Conservation (phyloP, 495 filamentous ascomycete genomes). For the Xylaria curta region DNA sequence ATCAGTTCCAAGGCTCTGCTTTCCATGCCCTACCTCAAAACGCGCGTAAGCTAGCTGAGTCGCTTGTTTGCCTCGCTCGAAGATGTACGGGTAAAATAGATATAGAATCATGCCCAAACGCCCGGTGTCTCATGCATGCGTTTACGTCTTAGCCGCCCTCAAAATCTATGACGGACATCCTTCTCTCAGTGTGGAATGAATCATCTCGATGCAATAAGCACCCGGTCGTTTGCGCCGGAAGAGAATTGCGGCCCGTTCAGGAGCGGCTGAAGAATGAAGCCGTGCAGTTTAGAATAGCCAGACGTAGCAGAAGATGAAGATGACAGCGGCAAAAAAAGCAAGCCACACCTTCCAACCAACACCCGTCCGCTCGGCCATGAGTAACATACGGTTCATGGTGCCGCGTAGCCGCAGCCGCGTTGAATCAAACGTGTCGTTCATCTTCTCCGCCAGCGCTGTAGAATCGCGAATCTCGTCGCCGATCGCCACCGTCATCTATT, state of each 20-base stretch:
- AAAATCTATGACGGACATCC: constrained; percentile 15
- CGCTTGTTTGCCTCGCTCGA: constrained; percentile 6
- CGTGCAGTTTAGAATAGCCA: constrained; percentile 71
- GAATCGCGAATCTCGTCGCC: constrained; percentile 93
- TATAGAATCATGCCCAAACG: constrained; percentile 33
- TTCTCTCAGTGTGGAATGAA: background rate
- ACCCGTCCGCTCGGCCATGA: constrained; percentile 93
- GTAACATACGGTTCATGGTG: constrained; percentile 95
- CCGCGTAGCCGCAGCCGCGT: constrained; percentile 79
- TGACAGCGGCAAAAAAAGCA: constrained; percentile 80
- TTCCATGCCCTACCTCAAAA: background rate
- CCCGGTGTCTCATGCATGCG: constrained; percentile 38
- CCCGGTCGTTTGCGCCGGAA: background rate
- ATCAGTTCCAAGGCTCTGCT: background rate
- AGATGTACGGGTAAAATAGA: constrained; percentile 5
- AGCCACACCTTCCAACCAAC: constrained; percentile 95
- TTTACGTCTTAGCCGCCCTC: constrained; percentile 18
- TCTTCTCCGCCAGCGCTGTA: constrained; percentile 80
- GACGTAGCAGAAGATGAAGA: constrained; percentile 84
- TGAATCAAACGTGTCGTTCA: constrained; percentile 90
- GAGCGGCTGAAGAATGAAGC: background rate
- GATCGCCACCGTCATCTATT: constrained; percentile 82
- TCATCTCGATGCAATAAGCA: background rate
- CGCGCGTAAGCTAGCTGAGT: background rate
- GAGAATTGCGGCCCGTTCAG: background rate